Conservation (phyloP, 2,329 filamentous ascomycete species). For the Talaromyces sp. region DNA sequence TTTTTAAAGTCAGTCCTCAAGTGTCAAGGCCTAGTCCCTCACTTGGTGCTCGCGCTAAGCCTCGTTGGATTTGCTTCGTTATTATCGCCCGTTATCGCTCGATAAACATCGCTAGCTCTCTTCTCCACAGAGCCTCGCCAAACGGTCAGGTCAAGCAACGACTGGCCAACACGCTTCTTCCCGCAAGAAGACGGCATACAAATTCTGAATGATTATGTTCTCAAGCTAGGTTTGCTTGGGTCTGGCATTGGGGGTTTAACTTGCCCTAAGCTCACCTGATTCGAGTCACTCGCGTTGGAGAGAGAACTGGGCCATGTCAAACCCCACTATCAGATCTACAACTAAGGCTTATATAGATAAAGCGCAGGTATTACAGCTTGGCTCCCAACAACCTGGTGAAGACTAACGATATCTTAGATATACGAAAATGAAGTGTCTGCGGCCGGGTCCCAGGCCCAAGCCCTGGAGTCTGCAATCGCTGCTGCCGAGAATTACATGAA, state of each 20-base stretch:
- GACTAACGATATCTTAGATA: conserved; percentile 38
- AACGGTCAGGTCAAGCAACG: background rate
- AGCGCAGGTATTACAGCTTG: conserved; percentile 23
- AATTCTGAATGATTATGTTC: background rate
- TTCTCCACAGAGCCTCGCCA: background rate
- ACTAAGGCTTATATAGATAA: conserved; percentile 16
- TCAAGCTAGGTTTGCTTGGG: background rate
- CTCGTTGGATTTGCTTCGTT: background rate
- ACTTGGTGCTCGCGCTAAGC: background rate
- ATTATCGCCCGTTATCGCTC: background rate
- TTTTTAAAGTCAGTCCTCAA: background rate
- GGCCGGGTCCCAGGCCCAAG: conserved; percentile 53
- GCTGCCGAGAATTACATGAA: conserved; percentile 79
- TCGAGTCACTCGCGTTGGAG: background rate
- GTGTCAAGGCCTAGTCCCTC: background rate
- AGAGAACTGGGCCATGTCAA: background rate
- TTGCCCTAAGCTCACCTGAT: background rate
- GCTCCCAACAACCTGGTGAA: background rate
- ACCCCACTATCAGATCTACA: background rate
- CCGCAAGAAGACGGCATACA: background rate
- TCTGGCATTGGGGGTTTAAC: background rate
- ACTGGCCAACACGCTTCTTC: background rate
- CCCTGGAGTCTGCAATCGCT: conserved; percentile 67
- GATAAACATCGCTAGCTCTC: background rate
- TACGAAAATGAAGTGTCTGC: conserved; percentile 48